These are phyloP conservation scores for Paragyromitra xinjiangensis DNA, from an alignment of 495 filamentous ascomycete species.

Conservation along the genomic window DNA sequence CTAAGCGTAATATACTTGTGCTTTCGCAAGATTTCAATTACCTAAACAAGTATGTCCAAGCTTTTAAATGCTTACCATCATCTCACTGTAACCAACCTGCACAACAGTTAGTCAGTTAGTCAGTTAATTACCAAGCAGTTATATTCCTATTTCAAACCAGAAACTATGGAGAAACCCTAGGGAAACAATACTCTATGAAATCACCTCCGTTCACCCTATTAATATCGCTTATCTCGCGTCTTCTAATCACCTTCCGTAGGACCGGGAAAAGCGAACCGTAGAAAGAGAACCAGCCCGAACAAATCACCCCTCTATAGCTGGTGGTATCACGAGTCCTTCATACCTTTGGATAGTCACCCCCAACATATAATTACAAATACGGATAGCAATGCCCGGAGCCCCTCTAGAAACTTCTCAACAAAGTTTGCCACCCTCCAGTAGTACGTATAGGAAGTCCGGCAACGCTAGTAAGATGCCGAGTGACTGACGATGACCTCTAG, in stretches of 20 bases:
- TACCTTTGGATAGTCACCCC: background rate
- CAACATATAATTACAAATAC: background rate
- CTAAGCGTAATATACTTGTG: too few species aligned
- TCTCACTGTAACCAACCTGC: too few species aligned
- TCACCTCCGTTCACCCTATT: too few species aligned
- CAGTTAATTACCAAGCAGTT: too few species aligned
- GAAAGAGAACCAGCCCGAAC: background rate
- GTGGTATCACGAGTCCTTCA: background rate
- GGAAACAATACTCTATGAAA: too few species aligned
- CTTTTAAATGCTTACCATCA: too few species aligned
- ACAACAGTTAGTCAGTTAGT: too few species aligned
- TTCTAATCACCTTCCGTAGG: background rate
- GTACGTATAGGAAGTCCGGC: background rate
- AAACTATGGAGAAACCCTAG: too few species aligned
- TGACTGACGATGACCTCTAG: background rate
- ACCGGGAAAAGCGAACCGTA: background rate
- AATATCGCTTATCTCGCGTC: background rate
- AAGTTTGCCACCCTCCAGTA: background rate
- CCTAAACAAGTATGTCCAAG: too few species aligned
- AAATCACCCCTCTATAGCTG: background rate
- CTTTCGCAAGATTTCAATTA: too few species aligned
- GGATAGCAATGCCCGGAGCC: background rate
- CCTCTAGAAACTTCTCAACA: background rate
- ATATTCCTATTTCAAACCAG: too few species aligned
- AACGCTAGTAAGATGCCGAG: background rate